phyloP scores from a whole-genome alignment of 306 rosid genomes.

The Cucumis cinereus region DNA sequence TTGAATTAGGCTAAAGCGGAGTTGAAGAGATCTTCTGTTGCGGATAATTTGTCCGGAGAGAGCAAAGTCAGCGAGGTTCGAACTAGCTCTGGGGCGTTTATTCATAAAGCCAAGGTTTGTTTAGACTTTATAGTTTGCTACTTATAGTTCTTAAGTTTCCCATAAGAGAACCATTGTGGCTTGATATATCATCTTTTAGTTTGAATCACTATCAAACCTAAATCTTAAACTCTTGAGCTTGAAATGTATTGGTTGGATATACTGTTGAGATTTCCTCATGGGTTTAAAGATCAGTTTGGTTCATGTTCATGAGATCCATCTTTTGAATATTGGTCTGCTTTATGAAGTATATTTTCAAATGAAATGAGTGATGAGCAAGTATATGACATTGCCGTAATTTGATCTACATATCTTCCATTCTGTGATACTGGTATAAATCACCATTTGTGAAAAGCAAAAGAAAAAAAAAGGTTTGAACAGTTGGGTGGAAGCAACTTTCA shows the following conservation, averaged over 20 bases:
- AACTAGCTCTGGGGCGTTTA: constrained; percentile 96
- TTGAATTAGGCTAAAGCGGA: constrained; percentile 69
- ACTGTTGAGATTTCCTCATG: neutral
- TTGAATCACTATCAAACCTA: neutral
- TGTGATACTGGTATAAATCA: neutral
- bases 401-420: neutral
- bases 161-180: neutral
- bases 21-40: constrained; percentile 91
- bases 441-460: neutral
- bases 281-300: neutral
- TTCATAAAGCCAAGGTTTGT: constrained; percentile 67
- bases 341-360: neutral
- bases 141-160: neutral
- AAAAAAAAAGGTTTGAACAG: neutral
- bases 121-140: neutral
- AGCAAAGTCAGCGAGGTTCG: constrained; percentile 73
- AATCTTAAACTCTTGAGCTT: neutral
- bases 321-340: neutral
- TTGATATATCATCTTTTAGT: neutral
- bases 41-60: constrained; percentile 62
- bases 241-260: neutral
- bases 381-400: neutral
- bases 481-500: neutral
- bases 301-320: neutral
- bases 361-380: neutral